phyloP scores from a whole-genome alignment of 441 rosid genomes.

The Populus tomentosa region DNA sequence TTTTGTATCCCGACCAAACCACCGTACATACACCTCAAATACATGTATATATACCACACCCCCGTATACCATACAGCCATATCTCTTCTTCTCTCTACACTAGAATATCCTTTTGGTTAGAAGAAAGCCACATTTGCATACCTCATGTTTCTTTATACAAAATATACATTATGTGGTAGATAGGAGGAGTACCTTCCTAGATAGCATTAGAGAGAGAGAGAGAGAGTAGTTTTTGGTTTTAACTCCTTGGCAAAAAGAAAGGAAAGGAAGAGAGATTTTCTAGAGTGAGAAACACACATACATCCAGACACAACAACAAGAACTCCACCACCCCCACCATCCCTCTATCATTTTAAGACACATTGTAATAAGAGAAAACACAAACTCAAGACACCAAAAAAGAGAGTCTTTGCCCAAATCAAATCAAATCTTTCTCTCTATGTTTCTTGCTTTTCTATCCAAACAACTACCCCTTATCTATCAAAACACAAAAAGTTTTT shows the following conservation, averaged over 20 bases:
- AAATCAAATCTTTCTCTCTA: too few relatives aligned
- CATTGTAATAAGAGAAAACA: slow-evolving; percentile 5
- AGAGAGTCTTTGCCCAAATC: neutral
- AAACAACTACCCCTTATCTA: neutral
- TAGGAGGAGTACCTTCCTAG: neutral
- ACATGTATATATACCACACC: neutral
- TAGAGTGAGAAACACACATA: slow-evolving; percentile 12
- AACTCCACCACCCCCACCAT: slow-evolving; percentile 5
- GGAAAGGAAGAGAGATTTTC: neutral
- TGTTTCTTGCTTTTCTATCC: neutral
- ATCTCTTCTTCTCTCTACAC: neutral
- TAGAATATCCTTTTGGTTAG: slow-evolving; percentile 3
- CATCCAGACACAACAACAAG: neutral
- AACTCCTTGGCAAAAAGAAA: neutral
- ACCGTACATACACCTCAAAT: neutral
- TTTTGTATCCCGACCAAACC: neutral
- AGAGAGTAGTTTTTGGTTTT: neutral
- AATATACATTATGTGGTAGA: neutral
- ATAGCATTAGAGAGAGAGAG: neutral
- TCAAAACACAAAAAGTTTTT: neutral
- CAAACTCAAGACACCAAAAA: neutral
- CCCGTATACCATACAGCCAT: neutral
- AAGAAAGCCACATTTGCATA: slow-evolving; percentile 25
- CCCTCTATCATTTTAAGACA: neutral
- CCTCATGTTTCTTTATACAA: slow-evolving; percentile 8